Percentiles rank a stretch among this genome's conserved stretches.
phyloP scores from a whole-genome alignment of 495 filamentous ascomycete genomes.

The Xylaria castorea region DNA sequence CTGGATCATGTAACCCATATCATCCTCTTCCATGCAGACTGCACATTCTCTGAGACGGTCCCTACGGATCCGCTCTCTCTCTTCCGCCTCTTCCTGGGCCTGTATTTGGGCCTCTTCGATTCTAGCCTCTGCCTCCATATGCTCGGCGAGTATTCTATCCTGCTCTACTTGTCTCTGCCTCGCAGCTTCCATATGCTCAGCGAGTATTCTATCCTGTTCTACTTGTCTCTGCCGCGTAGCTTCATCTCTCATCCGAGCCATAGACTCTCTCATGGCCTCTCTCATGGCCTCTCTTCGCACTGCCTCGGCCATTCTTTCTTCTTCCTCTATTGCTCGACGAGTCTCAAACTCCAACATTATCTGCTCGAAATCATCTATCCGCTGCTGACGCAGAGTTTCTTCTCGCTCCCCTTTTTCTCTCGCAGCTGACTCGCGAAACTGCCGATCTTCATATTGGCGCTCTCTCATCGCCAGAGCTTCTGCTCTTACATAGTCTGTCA shows the following conservation, averaged over 20 bases:
- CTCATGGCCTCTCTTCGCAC: neutral
- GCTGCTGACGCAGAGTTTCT: neutral
- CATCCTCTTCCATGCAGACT: constrained; percentile 6
- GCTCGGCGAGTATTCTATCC: constrained; percentile 4
- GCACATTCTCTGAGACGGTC: constrained; percentile 14
- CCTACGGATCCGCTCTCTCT: neutral
- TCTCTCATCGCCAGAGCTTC: constrained; percentile 13
- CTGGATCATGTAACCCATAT: constrained; percentile 10
- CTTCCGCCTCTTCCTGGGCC: constrained; percentile 2
- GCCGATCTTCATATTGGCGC: neutral
- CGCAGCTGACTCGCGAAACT: neutral
- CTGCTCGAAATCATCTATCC: neutral
- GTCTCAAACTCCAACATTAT: constrained; percentile 1
- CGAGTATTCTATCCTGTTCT: constrained; percentile 8
- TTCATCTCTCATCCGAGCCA: constrained; percentile 2
- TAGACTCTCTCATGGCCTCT: neutral
- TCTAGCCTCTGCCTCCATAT: neutral
- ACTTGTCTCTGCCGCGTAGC: constrained; percentile 2
- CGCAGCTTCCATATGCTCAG: neutral
- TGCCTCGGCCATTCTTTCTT: neutral
- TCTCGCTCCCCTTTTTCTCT: constrained; percentile 11
- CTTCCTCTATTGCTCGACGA: neutral
- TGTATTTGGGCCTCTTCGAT: neutral
- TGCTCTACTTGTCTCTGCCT: constrained; percentile 3
- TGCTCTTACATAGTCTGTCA: neutral